Base-by-base conservation (phyloP, 768 basidiomycete genomes). In the Leccinum aurantiacum region DNA sequence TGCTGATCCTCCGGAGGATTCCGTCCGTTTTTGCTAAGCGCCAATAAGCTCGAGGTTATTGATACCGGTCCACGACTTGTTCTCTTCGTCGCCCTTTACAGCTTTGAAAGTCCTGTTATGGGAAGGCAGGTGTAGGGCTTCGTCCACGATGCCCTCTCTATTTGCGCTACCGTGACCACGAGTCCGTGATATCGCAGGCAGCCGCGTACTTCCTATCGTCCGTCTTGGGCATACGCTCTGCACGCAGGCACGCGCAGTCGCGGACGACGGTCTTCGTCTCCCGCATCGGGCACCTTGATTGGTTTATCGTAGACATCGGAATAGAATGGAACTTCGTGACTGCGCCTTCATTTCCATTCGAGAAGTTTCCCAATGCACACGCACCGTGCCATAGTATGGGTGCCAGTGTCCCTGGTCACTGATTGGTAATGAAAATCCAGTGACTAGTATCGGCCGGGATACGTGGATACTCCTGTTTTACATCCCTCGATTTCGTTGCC, bases 351-450 rank as follows among this genome's bases (percentile, higher is more conserved):
- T 46, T 46, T 19, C 44, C 44, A 46, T 13, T 46, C 5, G 10
- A 19, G 19, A 11, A 46, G n/a, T 19, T 46, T 2, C 44, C 44
- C n/a, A 46, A 46, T 13, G 19, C 44, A 46, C 44, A 6, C 19
- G 44, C 19, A 19, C n/a, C 41, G 4, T 10, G n/a, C n/a, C n/a
- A 33, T 33, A 35, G 33, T 13, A 46, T 46, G n/a, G 41, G n/a
- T 44, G n/a, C 41, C 38, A n/a, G 17, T 41, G 17, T 14, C 38
- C n/a, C n/a, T n/a, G 4, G 41, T 44, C n/a, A 19, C n/a, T 6
- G 19, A 10, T 19, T 46, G 1, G 44, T 19, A 6, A 46, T 46
- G 59, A 66, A 60, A 58, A 54, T 57, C 50, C 15, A 25, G 37
- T 49, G 44, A 6, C n/a, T 46, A 46, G 44, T 19, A 19, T 46